phyloP scores from a whole-genome alignment of 768 basidiomycete genomes.

The Leucocoprinus birnbaumii region DNA sequence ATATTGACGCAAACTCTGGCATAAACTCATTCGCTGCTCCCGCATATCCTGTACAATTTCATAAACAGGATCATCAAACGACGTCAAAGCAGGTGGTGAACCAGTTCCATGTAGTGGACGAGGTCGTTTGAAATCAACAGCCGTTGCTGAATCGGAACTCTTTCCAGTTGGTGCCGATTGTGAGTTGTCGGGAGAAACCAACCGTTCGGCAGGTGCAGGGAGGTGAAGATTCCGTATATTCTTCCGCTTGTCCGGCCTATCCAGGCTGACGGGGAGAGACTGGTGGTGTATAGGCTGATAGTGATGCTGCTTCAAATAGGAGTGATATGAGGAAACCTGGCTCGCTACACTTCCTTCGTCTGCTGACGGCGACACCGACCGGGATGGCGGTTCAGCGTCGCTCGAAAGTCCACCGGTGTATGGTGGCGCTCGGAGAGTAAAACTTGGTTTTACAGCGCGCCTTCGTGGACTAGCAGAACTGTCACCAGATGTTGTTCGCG shows the following conservation, averaged over 20 bases:
- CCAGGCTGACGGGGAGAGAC: not conserved
- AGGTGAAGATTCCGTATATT: not conserved
- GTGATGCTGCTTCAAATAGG: slow-evolving; percentile 8
- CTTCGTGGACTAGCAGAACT: not conserved
- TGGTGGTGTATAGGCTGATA: slow-evolving; percentile 2
- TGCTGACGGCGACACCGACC: slow-evolving; percentile 16
- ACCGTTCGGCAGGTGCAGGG: not conserved
- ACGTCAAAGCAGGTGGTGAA: slow-evolving; percentile 59
- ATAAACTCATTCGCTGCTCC: slow-evolving; percentile 94
- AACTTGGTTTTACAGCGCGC: slow-evolving; percentile 4
- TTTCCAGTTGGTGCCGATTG: not conserved
- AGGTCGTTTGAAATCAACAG: slow-evolving; percentile 61
- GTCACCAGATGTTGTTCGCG: not conserved
- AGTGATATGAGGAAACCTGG: slow-evolving; percentile 11
- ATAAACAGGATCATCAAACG: slow-evolving; percentile 74
- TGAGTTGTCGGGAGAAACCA: not conserved
- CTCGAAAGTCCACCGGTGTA: slow-evolving; percentile 19
- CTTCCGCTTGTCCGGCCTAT: not conserved
- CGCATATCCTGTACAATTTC: slow-evolving; percentile 90
- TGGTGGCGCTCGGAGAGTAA: slow-evolving; percentile 9
- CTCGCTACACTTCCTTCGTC: slow-evolving; percentile 14
- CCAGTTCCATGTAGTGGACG: slow-evolving; percentile 49
- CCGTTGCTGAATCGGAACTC: slow-evolving; percentile 18
- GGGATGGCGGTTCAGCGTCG: slow-evolving; percentile 23
- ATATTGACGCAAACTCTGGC: slow-evolving; percentile 93